Evolutionary conservation across 306 rosid species (phyloP).

Genomic region (Fragaria vesca): DNA sequence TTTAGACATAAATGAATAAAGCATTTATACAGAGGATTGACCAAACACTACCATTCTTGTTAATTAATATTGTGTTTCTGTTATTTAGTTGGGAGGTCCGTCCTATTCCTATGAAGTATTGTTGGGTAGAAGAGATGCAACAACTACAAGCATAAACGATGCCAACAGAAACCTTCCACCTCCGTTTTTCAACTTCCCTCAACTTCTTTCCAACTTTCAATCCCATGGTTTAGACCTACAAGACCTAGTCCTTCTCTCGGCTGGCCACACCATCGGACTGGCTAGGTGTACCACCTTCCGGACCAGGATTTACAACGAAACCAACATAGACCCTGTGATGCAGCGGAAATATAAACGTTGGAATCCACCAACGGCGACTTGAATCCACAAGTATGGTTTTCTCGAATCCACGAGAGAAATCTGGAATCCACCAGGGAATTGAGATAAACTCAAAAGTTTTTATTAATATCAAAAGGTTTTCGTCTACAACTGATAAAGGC

Average conservation of each 20-base stretch:
- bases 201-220: conserved; percentile 37
- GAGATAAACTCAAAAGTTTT: no score
- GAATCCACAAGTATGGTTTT: no score
- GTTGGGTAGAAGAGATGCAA: conserved; percentile 42
- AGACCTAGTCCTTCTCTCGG: conserved; percentile 35
- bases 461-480: no score
- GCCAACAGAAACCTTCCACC: conserved; percentile 33
- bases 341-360: no score
- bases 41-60: neutral
- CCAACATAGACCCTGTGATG: conserved; percentile 28
- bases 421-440: no score
- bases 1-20: neutral
- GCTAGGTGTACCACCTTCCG: conserved; percentile 29
- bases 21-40: neutral
- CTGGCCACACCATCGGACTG: conserved; percentile 34
- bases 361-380: no score
- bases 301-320: conserved; percentile 31
- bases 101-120: conserved; percentile 22
- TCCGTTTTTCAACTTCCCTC: conserved; percentile 28
- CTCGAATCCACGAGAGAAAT: no score
- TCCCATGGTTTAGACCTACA: conserved; percentile 34
- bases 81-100: conserved; percentile 28
- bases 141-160: conserved; percentile 21
- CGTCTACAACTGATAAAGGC: no score
- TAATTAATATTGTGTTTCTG: neutral